Percentiles rank a stretch among this genome's conserved stretches.
phyloP scores from a whole-genome alignment of 2,329 filamentous ascomycete genomes.

The Fusarium sp. region DNA sequence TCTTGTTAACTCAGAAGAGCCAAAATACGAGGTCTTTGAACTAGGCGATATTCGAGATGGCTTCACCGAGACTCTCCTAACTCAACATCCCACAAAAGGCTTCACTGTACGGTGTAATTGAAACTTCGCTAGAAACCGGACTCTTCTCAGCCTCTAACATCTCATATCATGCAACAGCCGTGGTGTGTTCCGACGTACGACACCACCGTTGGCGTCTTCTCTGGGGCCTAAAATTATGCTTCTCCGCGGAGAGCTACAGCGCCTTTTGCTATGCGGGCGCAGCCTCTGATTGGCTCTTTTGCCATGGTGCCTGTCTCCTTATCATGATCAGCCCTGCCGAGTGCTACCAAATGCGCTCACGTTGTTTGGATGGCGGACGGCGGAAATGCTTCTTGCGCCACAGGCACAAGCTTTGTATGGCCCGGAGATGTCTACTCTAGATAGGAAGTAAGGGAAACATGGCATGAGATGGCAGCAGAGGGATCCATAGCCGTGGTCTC shows the following conservation, averaged over 20 bases:
- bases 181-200: slow-evolving; percentile 45
- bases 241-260: slow-evolving; percentile 44
- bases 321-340: slow-evolving; percentile 42
- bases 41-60: slow-evolving; percentile 7
- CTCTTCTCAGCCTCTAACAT: not conserved
- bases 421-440: slow-evolving; percentile 45
- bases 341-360: slow-evolving; percentile 24
- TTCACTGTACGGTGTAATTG: slow-evolving; percentile 14
- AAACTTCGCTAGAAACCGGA: slow-evolving; percentile 22
- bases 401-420: not conserved
- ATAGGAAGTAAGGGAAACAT: slow-evolving; percentile 38
- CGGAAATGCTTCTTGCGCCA: slow-evolving; percentile 45
- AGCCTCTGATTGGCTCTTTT: slow-evolving; percentile 37
- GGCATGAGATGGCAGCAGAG: slow-evolving; percentile 9
- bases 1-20: not conserved
- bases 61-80: slow-evolving; percentile 25
- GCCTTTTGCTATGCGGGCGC: slow-evolving; percentile 1
- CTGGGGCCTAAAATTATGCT: slow-evolving; percentile 18
- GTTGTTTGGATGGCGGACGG: slow-evolving; percentile 10
- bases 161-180: slow-evolving; percentile 33
- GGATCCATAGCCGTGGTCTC: slow-evolving; percentile 22
- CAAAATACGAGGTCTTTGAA: not conserved
- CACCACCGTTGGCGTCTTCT: not conserved
- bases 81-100: slow-evolving; percentile 17
- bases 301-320: slow-evolving; percentile 32